A percentile compares a stretch with the other conserved stretches of the same genome.
Evolutionary conservation across 352 stramenopile species (phyloP).

Genomic region (Detonula confervacea): DNA sequence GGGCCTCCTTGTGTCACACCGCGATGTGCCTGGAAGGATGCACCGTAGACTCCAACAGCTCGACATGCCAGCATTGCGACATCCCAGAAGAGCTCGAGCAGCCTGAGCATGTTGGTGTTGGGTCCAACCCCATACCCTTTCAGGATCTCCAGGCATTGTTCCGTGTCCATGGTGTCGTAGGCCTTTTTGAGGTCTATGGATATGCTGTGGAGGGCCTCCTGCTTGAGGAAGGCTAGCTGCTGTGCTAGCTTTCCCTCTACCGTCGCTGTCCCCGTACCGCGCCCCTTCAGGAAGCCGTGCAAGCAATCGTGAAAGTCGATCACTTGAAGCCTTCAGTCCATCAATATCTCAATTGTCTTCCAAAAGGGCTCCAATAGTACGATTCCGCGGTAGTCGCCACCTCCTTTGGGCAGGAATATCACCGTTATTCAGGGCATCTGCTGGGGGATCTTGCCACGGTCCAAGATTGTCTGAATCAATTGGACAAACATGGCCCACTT

Average conservation of each 20-base stretch:
- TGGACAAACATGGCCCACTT: neutral
- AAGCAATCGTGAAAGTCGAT: slow-evolving; percentile 16
- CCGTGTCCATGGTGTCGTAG: slow-evolving; percentile 42
- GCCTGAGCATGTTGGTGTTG: neutral
- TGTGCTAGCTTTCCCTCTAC: slow-evolving; percentile 40
- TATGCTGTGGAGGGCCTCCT: slow-evolving; percentile 24
- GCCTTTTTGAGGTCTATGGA: slow-evolving; percentile 48
- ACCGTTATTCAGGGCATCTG: neutral
- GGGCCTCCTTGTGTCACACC: slow-evolving; percentile 25
- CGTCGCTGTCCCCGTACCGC: slow-evolving; percentile 29
- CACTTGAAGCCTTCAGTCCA: slow-evolving; percentile 20
- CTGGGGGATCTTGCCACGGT: neutral
- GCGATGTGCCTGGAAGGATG: slow-evolving; percentile 12
- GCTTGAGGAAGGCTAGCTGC: slow-evolving; percentile 27
- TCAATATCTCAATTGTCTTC: slow-evolving; percentile 32
- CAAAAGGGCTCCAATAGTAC: slow-evolving; percentile 30
- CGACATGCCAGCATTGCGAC: slow-evolving; percentile 6
- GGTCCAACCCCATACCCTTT: slow-evolving; percentile 37
- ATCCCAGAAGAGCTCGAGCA: slow-evolving; percentile 34
- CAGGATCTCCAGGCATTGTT: slow-evolving; percentile 22
- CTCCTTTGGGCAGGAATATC: neutral
- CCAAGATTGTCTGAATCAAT: neutral
- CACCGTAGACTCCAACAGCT: slow-evolving; percentile 16
- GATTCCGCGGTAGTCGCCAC: slow-evolving; percentile 23
- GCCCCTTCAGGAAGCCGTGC: slow-evolving; percentile 14